Evolutionary conservation across 192 early-diverging fungal genomes (phyloP).

Genomic region (Cladochytrium replicatum): DNA sequence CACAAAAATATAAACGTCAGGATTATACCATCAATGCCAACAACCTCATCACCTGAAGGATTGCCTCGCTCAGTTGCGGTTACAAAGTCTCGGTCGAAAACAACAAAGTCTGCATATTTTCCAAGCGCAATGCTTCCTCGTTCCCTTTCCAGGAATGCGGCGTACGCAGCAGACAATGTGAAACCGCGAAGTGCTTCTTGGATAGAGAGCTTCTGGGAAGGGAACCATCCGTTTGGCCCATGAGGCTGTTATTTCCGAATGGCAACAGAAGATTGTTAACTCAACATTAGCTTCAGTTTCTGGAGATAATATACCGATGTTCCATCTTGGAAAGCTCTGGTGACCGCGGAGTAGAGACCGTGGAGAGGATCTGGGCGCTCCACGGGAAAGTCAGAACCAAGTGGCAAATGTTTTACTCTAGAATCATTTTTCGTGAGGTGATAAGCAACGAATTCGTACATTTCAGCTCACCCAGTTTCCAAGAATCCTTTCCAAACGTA

Average conservation of each 20-base stretch:
- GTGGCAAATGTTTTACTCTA: constrained; percentile 15
- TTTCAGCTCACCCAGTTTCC: constrained; percentile 24
- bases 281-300: too few species aligned
- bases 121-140: constrained; percentile 34
- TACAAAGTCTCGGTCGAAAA: constrained; percentile 39
- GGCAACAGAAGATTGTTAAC: constrained; percentile 3
- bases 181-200: constrained; percentile 41
- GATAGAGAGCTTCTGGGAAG: constrained; percentile 23
- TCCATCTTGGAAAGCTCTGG: constrained; percentile 31
- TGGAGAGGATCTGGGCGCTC: constrained; percentile 39
- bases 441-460: too few species aligned
- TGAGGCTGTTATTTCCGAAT: constrained; percentile 20
- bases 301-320: too few species aligned
- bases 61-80: too few species aligned
- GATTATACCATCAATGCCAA: too few species aligned
- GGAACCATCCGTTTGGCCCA: constrained; percentile 34
- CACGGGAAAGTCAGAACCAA: constrained; percentile 49
- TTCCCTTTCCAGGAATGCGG: constrained; percentile 30
- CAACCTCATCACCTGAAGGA: too few species aligned
- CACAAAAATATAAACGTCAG: too few species aligned
- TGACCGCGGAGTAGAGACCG: constrained; percentile 47
- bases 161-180: constrained; percentile 45
- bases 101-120: constrained; percentile 44
- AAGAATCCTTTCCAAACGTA: constrained; percentile 39
- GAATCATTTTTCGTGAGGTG: neutral